phyloP scores from a whole-genome alignment of 1,139 yeast genomes.

The Suzukiozyma palmioleophila region DNA sequence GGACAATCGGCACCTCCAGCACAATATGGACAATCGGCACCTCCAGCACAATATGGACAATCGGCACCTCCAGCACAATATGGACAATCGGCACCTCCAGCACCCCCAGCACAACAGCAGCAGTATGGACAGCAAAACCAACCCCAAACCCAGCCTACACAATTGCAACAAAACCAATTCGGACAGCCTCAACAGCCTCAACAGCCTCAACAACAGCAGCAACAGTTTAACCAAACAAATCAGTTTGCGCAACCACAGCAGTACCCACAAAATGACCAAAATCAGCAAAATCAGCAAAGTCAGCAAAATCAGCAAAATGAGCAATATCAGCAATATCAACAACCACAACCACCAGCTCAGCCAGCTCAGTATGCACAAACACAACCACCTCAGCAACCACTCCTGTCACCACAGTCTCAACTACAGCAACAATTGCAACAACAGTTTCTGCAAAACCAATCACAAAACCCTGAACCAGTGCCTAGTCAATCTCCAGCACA shows the following conservation, averaged over 20 bases:
- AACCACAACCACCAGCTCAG: slow-evolving; percentile 7
- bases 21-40: too few relatives aligned
- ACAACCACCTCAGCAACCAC: slow-evolving; percentile 8
- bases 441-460: slow-evolving; percentile 5
- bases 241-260: slow-evolving; percentile 6
- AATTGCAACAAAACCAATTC: too few relatives aligned
- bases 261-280: slow-evolving; percentile 4
- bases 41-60: too few relatives aligned
- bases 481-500: slow-evolving; percentile 2
- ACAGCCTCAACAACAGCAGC: slow-evolving; percentile 4
- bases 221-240: neutral
- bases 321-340: slow-evolving; percentile 5
- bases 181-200: slow-evolving; percentile 8
- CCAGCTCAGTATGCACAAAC: slow-evolving; percentile 2
- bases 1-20: too few relatives aligned
- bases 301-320: slow-evolving; percentile 6
- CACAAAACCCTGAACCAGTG: neutral
- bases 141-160: too few relatives aligned
- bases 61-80: too few relatives aligned
- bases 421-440: slow-evolving; percentile 8
- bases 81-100: too few relatives aligned
- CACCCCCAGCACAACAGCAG: too few relatives aligned
- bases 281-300: neutral
- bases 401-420: slow-evolving; percentile 5
- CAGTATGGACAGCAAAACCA: too few relatives aligned